A percentile compares a stretch with the other conserved stretches of the same genome.
Evolutionary conservation across 306 rosid genomes (phyloP).

Genomic region (Fagus crenata): DNA sequence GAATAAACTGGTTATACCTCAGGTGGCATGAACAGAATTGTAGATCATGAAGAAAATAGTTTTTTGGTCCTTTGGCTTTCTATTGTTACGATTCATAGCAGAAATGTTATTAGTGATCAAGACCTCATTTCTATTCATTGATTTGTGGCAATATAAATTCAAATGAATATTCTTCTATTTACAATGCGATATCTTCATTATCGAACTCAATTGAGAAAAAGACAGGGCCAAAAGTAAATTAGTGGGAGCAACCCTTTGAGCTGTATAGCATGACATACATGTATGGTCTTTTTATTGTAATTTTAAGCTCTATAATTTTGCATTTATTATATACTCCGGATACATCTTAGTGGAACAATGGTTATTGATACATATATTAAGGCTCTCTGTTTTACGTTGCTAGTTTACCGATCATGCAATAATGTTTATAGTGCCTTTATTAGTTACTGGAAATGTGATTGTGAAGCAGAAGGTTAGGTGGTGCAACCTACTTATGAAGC

Average conservation of each 20-base stretch:
- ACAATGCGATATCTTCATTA: not conserved
- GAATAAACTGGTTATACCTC: constrained; percentile 24
- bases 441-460: too few species aligned
- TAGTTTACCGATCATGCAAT: not conserved
- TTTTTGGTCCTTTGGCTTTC: constrained; percentile 36
- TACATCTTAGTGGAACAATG: too few species aligned
- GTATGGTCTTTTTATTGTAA: not conserved
- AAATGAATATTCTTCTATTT: constrained; percentile 14
- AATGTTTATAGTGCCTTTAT: not conserved
- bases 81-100: constrained; percentile 28
- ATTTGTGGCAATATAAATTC: constrained; percentile 39
- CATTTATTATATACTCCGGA: not conserved
- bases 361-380: not conserved
- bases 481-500: too few species aligned
- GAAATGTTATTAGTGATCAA: constrained; percentile 36
- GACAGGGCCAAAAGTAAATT: not conserved
- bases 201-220: not conserved
- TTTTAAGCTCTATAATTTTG: not conserved
- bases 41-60: constrained; percentile 37
- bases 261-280: not conserved
- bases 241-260: not conserved
- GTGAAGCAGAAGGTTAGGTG: too few species aligned
- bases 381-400: not conserved
- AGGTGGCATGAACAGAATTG: constrained; percentile 32
- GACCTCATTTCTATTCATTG: constrained; percentile 47